phyloP scores from a whole-genome alignment of 768 basidiomycete genomes.

The Sarcodon aspratus region DNA sequence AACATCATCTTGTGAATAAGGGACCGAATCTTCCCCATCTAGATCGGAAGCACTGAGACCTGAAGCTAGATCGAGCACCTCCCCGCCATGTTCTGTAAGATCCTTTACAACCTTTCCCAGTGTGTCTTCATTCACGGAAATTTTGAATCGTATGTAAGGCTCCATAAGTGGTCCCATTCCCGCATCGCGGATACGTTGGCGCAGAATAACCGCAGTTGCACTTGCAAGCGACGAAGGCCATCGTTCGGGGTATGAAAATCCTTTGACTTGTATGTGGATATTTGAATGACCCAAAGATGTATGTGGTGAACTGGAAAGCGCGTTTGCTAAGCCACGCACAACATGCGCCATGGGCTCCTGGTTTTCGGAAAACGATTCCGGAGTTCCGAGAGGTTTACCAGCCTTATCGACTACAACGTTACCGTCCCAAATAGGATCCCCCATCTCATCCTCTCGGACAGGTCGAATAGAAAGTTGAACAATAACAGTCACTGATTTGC shows the following conservation, averaged over 20 bases:
- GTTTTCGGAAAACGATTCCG: slow-evolving; percentile 32
- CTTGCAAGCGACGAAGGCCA: slow-evolving; percentile 14
- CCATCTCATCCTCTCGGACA: slow-evolving; percentile 41
- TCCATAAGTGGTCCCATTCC: slow-evolving; percentile 71
- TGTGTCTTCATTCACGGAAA: slow-evolving; percentile 52
- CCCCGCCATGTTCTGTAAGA: slow-evolving; percentile 75
- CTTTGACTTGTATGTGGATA: slow-evolving; percentile 42
- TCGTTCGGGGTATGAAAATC: slow-evolving; percentile 26
- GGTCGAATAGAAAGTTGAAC: slow-evolving; percentile 46
- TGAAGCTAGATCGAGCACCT: slow-evolving; percentile 55
- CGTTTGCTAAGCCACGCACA: slow-evolving; percentile 56
- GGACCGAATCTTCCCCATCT: slow-evolving; percentile 23
- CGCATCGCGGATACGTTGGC: slow-evolving; percentile 45
- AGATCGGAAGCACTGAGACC: slow-evolving; percentile 28
- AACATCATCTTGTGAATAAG: slow-evolving; percentile 48
- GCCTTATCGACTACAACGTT: slow-evolving; percentile 55
- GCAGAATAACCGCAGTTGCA: slow-evolving; percentile 53
- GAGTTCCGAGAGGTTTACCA: slow-evolving; percentile 38
- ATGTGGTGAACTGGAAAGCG: slow-evolving; percentile 71
- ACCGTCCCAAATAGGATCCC: slow-evolving; percentile 65
- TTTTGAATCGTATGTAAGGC: slow-evolving; percentile 62
- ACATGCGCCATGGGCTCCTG: slow-evolving; percentile 37
- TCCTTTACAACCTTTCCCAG: slow-evolving; percentile 77
- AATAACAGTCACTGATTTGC: slow-evolving; percentile 37
- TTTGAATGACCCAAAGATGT: slow-evolving; percentile 62